Evolutionary conservation across 805 yeast species (phyloP), one percentile per base, ranked within the genome.

Genomic region (Ogataea pignaliae): DNA sequence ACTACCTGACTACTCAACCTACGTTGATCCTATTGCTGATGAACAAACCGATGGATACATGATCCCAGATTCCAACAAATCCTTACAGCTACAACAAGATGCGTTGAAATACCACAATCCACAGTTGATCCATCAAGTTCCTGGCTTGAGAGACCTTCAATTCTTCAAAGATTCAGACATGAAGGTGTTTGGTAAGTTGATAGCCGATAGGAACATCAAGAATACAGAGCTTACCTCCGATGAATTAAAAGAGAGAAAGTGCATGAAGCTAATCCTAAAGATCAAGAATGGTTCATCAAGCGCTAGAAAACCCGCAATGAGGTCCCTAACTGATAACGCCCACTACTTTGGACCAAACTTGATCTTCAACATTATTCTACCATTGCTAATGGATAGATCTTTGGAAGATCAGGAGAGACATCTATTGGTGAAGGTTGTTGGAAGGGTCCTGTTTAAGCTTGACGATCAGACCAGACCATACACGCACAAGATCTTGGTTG

Each of bases 361-460:
- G 0, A 61, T 90, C 13, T 83, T 90, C 54, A 76, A 79, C 44
- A 81, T 79, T 47, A 71, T 88, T n/a, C 66, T 90, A 13, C 96
- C 97, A 0, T 63, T 91, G 21, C 64, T 90, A 36, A 66, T 84
- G 58, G 96, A 88, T 48, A 79, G 79, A 34, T 63, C 76, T 3
- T 64, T 89, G 26, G 91, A 83, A 51, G 93, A 86, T 38, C 85
- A 81, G 51, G 97, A 91, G 61, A 73, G 96, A 14, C 95, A 88
- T 65, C 61, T 88, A 11, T 68, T 91, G 44, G 85, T 88, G 12
- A 90, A 89, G 60, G 76, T 87, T 9, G 66, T 86, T 12, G 88
- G 82, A 32, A 68, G 96, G 31, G 69, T 88, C 0, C 61, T 90
- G 8, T 79, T 76, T 58, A 81, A 74, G 50, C 65, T 90, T 13